Evolutionary conservation across 441 rosid genomes (phyloP), one percentile per base, ranked within the genome.

Genomic region (Breynia disticha): DNA sequence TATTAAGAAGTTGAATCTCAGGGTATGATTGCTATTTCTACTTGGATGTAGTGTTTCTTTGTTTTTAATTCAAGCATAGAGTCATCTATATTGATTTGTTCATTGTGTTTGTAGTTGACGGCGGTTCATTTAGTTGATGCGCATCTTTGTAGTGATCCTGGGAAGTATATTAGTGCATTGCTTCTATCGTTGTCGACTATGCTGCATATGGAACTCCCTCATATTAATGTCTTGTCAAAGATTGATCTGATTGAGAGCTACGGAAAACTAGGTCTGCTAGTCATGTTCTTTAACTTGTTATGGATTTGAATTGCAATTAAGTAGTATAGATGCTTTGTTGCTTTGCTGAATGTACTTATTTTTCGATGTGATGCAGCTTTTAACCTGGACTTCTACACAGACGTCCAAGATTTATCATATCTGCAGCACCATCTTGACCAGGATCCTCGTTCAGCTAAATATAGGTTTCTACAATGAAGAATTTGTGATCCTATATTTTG

Each of bases 181-280:
- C 79, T 86, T 67, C 91, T 82, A 43, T 84, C 95, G 0, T 64
- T 91, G 51, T 86, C 97, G 21, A 84, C 95, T 56, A 88, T 86
- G 97, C 62, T 88, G 60, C 98, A 91, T 74, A 53, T 91, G 78
- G 98, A 91, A 71, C 86, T 91, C 55, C 95, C 95, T 6, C 97
- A 86, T 19, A 46, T 88, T 64, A 91, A 91, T 68, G 87, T 90
- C 67, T 73, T 90, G 57, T 90, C 97, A 47, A 91, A 91, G 77
- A 91, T 88, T 16, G 97, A 91, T 67, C 74, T 91, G 20, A 76
- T 82, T 62, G 97, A 81, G 70, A 88, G 64, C 80, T 86, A 84
- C 45, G 98, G 98, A 68, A 91, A 77, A 76, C 77, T 88, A 58
- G 87, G 95, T 91, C 20, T 47, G 50, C 42, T 46, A 41, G 2